A percentile compares a stretch with the other conserved stretches of the same genome.
Conservation (phyloP, 768 basidiomycete genomes). For the Lactarius sp. region DNA sequence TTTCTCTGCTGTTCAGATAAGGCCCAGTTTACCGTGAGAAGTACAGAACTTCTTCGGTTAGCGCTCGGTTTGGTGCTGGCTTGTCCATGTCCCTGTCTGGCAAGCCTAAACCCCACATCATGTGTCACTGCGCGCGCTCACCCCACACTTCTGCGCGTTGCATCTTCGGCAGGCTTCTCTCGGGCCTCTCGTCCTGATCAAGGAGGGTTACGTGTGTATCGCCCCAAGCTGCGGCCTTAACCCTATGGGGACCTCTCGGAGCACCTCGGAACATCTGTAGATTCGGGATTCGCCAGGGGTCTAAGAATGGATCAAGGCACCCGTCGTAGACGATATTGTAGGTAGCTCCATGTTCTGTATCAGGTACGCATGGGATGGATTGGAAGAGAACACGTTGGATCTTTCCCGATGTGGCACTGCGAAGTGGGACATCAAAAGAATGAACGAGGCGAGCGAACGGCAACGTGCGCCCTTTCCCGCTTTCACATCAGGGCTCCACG, state of each 20-base stretch:
- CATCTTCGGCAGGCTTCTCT: not conserved
- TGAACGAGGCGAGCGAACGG: not conserved
- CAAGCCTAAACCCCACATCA: not conserved
- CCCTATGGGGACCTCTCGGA: not conserved
- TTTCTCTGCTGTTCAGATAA: slow-evolving; percentile 4
- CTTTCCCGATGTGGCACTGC: slow-evolving; percentile 11
- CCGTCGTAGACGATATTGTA: not conserved
- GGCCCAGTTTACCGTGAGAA: not conserved
- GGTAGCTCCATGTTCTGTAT: not conserved
- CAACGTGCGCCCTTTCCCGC: not conserved
- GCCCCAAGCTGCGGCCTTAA: not conserved
- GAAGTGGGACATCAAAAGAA: not conserved
- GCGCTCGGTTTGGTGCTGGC: not conserved
- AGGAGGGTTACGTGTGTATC: not conserved
- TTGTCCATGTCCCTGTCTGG: not conserved
- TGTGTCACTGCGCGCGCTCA: not conserved
- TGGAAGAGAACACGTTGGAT: not conserved
- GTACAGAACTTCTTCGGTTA: not conserved
- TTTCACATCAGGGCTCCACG: slow-evolving; percentile 8
- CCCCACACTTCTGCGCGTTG: slow-evolving; percentile 1
- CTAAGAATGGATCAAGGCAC: not conserved
- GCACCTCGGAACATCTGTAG: not conserved
- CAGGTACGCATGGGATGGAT: not conserved
- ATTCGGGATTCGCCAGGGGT: not conserved
- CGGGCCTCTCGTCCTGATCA: not conserved